Conservation (phyloP, 2,329 filamentous ascomycete species). For the Pseudopithomyces chartarum region DNA sequence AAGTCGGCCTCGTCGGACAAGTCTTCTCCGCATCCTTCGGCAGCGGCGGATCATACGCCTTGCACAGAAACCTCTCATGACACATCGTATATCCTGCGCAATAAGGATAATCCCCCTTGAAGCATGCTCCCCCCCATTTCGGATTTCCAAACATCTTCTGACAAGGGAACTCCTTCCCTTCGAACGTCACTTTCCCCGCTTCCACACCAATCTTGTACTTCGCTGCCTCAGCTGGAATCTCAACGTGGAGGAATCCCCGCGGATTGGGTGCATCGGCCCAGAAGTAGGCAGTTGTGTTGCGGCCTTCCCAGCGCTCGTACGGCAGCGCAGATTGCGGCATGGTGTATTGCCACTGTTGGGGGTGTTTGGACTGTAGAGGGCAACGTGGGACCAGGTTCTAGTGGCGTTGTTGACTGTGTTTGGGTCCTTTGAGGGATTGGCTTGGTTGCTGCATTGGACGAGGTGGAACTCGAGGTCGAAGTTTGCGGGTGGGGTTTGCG, state of each 20-base stretch:
- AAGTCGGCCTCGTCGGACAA: neutral
- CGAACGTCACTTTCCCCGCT: neutral
- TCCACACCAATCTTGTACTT: conserved; percentile 2
- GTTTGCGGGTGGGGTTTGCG: neutral
- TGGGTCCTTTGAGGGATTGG: neutral
- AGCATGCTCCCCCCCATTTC: neutral
- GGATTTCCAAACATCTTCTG: conserved; percentile 2
- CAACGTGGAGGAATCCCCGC: neutral
- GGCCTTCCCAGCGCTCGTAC: conserved; percentile 1
- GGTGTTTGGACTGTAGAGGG: conserved; percentile 1
- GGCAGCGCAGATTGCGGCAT: conserved; percentile 2
- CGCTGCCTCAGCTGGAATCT: neutral
- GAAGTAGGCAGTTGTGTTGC: neutral
- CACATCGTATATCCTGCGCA: conserved; percentile 3
- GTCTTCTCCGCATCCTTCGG: neutral
- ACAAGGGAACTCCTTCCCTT: neutral
- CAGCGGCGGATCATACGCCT: conserved; percentile 1
- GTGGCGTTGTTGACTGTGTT: neutral
- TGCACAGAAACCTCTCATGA: neutral
- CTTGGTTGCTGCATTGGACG: conserved; percentile 4
- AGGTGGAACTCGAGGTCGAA: conserved; percentile 7
- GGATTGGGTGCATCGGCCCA: conserved; percentile 1
- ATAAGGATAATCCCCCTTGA: neutral
- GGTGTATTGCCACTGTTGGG: conserved; percentile 1
- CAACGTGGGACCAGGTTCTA: neutral